A percentile compares a stretch with the other conserved stretches of the same genome.
Conservation (phyloP, 768 basidiomycete species). For the Dioszegia aurantiaca region DNA sequence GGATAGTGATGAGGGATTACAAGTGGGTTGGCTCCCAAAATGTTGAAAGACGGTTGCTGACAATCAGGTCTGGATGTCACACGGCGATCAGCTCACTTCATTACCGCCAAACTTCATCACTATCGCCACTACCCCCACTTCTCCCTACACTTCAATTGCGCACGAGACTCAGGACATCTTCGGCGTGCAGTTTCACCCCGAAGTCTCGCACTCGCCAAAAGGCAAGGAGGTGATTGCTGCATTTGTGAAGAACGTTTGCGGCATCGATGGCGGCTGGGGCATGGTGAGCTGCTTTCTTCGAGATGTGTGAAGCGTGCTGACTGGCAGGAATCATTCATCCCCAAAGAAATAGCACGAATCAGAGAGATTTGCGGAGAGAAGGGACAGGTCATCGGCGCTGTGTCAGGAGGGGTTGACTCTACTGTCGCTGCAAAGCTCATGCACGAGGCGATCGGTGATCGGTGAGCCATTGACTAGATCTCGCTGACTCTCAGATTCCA, state of each 20-base stretch:
- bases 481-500: constrained; percentile 72
- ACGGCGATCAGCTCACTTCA: constrained; percentile 85
- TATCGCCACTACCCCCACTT: constrained; percentile 79
- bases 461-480: constrained; percentile 56
- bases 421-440: constrained; percentile 98
- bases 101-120: constrained; percentile 79
- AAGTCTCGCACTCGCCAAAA: constrained; percentile 88
- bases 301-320: neutral
- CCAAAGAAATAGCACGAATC: constrained; percentile 91
- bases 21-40: constrained; percentile 57
- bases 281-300: constrained; percentile 62
- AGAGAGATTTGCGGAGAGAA: constrained; percentile 88
- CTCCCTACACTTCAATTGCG: constrained; percentile 89
- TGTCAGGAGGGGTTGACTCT: constrained; percentile 95
- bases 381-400: constrained; percentile 96
- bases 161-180: constrained; percentile 85
- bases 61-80: constrained; percentile 97
- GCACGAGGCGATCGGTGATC: constrained; percentile 98
- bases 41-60: neutral
- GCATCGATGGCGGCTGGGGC: constrained; percentile 79
- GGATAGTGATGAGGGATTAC: constrained; percentile 67
- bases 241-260: constrained; percentile 81
- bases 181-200: constrained; percentile 98
- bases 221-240: constrained; percentile 84
- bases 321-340: constrained; percentile 87